These are phyloP conservation scores for Neurospora intermedia DNA, from an alignment of 495 filamentous ascomycete genomes.

Conservation along the genomic window DNA sequence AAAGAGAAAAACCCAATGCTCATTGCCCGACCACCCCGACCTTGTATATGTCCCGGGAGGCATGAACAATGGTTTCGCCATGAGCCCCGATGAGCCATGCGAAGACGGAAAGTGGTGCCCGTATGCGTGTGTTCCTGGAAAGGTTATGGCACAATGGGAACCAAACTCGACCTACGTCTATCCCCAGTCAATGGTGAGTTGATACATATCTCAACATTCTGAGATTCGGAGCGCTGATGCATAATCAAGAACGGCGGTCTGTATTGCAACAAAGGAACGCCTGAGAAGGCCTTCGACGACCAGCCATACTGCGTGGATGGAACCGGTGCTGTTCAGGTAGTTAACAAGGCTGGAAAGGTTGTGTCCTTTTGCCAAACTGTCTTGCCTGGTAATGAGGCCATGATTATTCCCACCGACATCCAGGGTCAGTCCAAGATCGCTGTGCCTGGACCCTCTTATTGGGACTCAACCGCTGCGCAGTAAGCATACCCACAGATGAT, in stretches of 20 bases:
- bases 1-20: constrained; percentile 41
- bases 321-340: constrained; percentile 49
- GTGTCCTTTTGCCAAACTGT: constrained; percentile 79
- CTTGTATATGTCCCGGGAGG: constrained; percentile 53
- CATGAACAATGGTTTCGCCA: constrained; percentile 69
- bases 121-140: constrained; percentile 64
- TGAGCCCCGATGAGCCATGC: constrained; percentile 69
- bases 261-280: constrained; percentile 59
- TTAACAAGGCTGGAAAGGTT: constrained; percentile 50
- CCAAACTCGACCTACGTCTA: constrained; percentile 55
- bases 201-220: background rate
- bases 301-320: constrained; percentile 64
- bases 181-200: constrained; percentile 63
- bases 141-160: constrained; percentile 76
- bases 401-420: constrained; percentile 72
- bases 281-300: constrained; percentile 61
- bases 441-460: constrained; percentile 62
- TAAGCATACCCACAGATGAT: constrained; percentile 24
- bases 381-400: constrained; percentile 76
- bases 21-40: constrained; percentile 58
- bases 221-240: constrained; percentile 15
- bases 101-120: constrained; percentile 62
- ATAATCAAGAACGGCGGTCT: constrained; percentile 58
- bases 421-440: constrained; percentile 45
- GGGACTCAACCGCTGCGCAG: constrained; percentile 66